These are phyloP conservation scores for Diaporthe sp. DNA, from an alignment of 2,329 filamentous ascomycete species.

Conservation along the genomic window DNA sequence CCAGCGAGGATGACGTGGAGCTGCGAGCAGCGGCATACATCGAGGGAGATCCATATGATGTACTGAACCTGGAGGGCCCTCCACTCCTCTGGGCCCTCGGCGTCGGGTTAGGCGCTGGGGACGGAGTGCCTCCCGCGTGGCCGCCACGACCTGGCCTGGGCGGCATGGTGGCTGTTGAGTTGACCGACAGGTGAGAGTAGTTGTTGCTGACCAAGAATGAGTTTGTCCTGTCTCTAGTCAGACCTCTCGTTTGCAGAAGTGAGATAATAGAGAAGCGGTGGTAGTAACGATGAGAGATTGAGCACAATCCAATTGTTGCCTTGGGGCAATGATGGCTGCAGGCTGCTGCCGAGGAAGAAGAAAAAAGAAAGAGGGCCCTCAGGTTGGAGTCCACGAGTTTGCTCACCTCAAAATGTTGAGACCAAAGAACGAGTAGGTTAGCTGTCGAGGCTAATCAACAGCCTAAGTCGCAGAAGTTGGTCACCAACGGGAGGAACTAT, in stretches of 20 bases:
- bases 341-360: background rate
- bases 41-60: conserved; percentile 48
- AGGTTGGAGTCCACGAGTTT: background rate
- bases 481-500: background rate
- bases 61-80: conserved; percentile 47
- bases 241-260: background rate
- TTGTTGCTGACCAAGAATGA: background rate
- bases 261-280: background rate
- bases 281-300: background rate
- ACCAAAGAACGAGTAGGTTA: background rate
- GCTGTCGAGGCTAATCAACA: background rate
- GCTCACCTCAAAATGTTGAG: background rate
- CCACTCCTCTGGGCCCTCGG: conserved; percentile 34
- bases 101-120: conserved; percentile 12
- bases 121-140: conserved; percentile 16
- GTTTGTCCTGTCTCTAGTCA: background rate
- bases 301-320: background rate
- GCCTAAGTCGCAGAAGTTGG: background rate
- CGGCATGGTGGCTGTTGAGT: conserved; percentile 36
- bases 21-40: background rate
- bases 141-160: conserved; percentile 36
- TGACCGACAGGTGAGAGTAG: background rate
- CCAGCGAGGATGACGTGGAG: background rate
- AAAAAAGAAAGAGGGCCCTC: background rate
- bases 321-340: background rate